Evolutionary conservation across 768 basidiomycete species (phyloP).

Genomic region (Hysterangium stoloniferum): DNA sequence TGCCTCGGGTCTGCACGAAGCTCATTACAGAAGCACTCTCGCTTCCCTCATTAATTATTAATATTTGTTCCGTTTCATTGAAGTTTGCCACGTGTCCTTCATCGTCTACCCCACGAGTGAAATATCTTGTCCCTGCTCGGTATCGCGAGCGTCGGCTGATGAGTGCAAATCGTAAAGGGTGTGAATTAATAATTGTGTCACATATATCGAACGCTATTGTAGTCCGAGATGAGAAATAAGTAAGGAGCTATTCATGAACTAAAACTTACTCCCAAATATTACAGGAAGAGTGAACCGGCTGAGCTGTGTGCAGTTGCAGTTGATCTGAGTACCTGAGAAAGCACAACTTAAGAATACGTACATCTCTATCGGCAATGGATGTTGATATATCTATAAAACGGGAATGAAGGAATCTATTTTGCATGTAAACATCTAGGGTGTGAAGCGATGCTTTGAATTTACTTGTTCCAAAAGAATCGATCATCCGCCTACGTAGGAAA

Average conservation of each 20-base stretch:
- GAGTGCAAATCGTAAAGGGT: constrained; percentile 74
- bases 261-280: constrained; percentile 83
- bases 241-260: not conserved
- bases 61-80: constrained; percentile 95
- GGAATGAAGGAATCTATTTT: constrained; percentile 43
- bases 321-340: not conserved
- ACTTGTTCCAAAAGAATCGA: constrained; percentile 98
- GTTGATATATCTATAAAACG: constrained; percentile 51
- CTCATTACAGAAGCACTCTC: constrained; percentile 59
- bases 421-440: not conserved
- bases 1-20: constrained; percentile 91
- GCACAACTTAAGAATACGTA: constrained; percentile 29
- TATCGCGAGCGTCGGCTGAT: constrained; percentile 91
- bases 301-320: constrained; percentile 42
- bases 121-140: constrained; percentile 95
- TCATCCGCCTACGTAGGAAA: constrained; percentile 94
- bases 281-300: constrained; percentile 86
- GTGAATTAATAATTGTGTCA: constrained; percentile 63
- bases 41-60: constrained; percentile 57
- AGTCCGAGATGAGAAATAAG: constrained; percentile 8
- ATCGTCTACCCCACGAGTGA: constrained; percentile 85
- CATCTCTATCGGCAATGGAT: constrained; percentile 52
- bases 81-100: constrained; percentile 93
- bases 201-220: constrained; percentile 78
- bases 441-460: constrained; percentile 1